Percentiles rank a stretch among this genome's conserved stretches.
Evolutionary conservation across 176 grass and related monocot species (phyloP).

Genomic region (Oryza glumipatula): DNA sequence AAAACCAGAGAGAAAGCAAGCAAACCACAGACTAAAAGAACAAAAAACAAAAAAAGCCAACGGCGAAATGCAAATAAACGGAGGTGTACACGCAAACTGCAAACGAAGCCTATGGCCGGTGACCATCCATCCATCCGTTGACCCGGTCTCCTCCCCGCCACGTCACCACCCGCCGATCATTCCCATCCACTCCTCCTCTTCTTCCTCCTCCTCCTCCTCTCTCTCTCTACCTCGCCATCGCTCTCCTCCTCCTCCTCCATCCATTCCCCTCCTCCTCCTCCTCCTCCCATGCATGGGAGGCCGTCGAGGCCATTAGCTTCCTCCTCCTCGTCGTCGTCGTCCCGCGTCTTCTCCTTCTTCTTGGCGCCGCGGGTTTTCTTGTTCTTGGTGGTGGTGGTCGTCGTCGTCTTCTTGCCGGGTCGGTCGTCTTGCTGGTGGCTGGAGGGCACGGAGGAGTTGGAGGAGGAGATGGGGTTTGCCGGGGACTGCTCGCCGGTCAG

Average conservation of each 20-base stretch:
- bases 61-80: too few species aligned
- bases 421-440: conserved; percentile 9
- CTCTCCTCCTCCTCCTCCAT: not conserved
- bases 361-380: not conserved
- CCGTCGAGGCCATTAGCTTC: conserved; percentile 34
- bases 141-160: conserved; percentile 36
- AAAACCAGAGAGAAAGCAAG: too few species aligned
- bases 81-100: not conserved
- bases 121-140: conserved; percentile 22
- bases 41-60: too few species aligned
- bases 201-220: not conserved
- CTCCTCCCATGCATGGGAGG: conserved; percentile 34
- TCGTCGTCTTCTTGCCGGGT: not conserved
- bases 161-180: conserved; percentile 42
- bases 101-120: too few species aligned
- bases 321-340: too few species aligned
- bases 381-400: not conserved
- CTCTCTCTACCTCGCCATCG: not conserved
- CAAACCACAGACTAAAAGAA: too few species aligned
- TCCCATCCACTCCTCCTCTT: conserved; percentile 41
- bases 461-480: conserved; percentile 42
- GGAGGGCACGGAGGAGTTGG: not conserved
- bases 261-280: not conserved
- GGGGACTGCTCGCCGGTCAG: conserved; percentile 32
- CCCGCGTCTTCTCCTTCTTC: not conserved